Evolutionary conservation across 345 rosid species (phyloP), one percentile per base, ranked within the genome.

Genomic region (Euphorbia peplus): DNA sequence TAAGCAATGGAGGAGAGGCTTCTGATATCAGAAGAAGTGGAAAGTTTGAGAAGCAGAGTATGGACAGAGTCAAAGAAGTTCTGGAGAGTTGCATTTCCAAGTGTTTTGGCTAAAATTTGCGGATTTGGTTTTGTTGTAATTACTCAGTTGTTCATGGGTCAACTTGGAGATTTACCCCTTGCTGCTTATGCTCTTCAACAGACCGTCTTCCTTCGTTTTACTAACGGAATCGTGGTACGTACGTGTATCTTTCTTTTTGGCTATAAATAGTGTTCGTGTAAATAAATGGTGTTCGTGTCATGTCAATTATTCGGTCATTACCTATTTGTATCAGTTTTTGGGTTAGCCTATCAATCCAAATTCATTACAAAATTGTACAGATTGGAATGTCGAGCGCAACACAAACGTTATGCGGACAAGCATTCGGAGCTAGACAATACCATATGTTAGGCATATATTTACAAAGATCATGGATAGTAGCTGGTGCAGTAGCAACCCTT

Each of bases 331-430:
- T n/a, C n/a, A n/a, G n/a, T n/a, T n/a, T n/a, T n/a, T n/a, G n/a
- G n/a, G n/a, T n/a, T n/a, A n/a, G n/a, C n/a, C n/a, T n/a, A n/a
- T n/a, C n/a, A n/a, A n/a, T n/a, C n/a, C n/a, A n/a, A n/a, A n/a
- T n/a, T n/a, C n/a, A n/a, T n/a, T n/a, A n/a, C n/a, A n/a, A n/a
- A n/a, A n/a, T n/a, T n/a, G n/a, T n/a, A n/a, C 44, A 81, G 84
- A 21, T 75, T n/a, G 84, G 84, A 21, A 81, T 78, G 82, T 74
- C 75, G 9, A 81, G 84, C 13, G 84, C 84, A 5, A 70, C 81
- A 0, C 81, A 81, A 39, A 81, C 82, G 5, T 61, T 81, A n/a
- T 81, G 84, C 0, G 77, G 84, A 5, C 84, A 78, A 69, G 81
- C 84, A 15, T 81, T 47, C 32, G 81, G 84, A 11, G 84, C 84